These are phyloP conservation scores for Ascochyta rabiei DNA, from an alignment of 2,329 filamentous ascomycete genomes.

Conservation along the genomic window DNA sequence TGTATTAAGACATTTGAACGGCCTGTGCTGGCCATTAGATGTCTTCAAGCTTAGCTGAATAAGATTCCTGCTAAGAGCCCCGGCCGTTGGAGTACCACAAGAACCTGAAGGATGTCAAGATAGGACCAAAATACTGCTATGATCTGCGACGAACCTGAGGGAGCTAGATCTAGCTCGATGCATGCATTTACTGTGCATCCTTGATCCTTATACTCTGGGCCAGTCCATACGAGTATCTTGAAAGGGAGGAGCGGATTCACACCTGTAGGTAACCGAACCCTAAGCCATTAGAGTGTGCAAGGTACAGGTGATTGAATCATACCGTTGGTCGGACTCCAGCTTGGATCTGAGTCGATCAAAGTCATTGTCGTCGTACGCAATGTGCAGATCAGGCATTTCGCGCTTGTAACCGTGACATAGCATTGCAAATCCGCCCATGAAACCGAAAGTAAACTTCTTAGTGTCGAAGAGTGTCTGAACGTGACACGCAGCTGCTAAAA, in stretches of 20 bases:
- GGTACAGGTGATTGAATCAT: background rate
- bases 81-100: slow-evolving; percentile 34
- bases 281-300: slow-evolving; percentile 23
- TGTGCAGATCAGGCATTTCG: slow-evolving; percentile 39
- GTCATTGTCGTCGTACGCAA: slow-evolving; percentile 43
- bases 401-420: slow-evolving; percentile 40
- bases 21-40: slow-evolving; percentile 27
- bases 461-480: slow-evolving; percentile 37
- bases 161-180: slow-evolving; percentile 40
- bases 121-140: background rate
- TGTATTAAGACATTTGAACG: slow-evolving; percentile 40
- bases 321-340: slow-evolving; percentile 37
- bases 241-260: slow-evolving; percentile 40
- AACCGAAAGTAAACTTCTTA: slow-evolving; percentile 42
- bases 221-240: slow-evolving; percentile 40
- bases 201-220: slow-evolving; percentile 37
- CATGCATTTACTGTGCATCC: slow-evolving; percentile 34
- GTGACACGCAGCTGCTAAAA: slow-evolving; percentile 37
- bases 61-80: slow-evolving; percentile 31
- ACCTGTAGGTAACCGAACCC: slow-evolving; percentile 34
- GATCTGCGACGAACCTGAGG: slow-evolving; percentile 29
- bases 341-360: slow-evolving; percentile 37
- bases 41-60: slow-evolving; percentile 33
- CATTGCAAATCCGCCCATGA: slow-evolving; percentile 41
- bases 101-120: slow-evolving; percentile 4